These are phyloP conservation scores for Torrubiellomyces zombiae DNA, from an alignment of 2,329 filamentous ascomycete species.

Conservation along the genomic window DNA sequence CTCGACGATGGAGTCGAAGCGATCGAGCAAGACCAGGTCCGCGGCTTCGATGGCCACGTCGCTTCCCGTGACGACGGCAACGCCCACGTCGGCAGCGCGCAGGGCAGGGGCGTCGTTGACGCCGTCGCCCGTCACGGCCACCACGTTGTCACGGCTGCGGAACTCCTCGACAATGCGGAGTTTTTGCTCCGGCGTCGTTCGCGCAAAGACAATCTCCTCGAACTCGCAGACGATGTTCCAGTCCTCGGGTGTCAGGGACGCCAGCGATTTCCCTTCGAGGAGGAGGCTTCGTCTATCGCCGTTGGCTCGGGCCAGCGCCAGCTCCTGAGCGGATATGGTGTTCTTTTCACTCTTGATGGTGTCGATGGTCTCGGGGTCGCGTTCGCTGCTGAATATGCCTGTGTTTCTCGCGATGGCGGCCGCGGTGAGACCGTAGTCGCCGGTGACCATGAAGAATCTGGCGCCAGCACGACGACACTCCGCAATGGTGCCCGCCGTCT, in stretches of 20 bases:
- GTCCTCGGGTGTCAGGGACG: conserved; percentile 30
- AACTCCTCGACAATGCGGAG: conserved; percentile 56
- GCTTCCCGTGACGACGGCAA: conserved; percentile 46
- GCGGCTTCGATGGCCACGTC: conserved; percentile 49
- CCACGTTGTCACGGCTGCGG: conserved; percentile 39
- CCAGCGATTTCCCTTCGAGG: conserved; percentile 40
- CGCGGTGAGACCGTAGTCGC: conserved; percentile 36
- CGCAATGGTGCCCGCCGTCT: conserved; percentile 22
- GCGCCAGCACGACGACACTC: conserved; percentile 27
- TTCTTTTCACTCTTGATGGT: conserved; percentile 7
- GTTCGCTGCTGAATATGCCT: conserved; percentile 39
- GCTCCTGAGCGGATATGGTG: conserved; percentile 4
- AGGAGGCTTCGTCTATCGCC: conserved; percentile 12
- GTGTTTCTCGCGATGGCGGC: conserved; percentile 49
- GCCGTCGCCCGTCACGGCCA: conserved; percentile 59
- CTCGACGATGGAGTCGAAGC: conserved; percentile 54
- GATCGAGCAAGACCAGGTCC: conserved; percentile 52
- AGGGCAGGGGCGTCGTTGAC: conserved; percentile 52
- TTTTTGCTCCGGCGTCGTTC: conserved; percentile 54
- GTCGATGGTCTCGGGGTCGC: conserved; percentile 22
- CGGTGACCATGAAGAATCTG: conserved; percentile 31
- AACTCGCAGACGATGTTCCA: conserved; percentile 31
- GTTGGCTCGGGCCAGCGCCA: conserved; percentile 7
- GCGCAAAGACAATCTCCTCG: conserved; percentile 48
- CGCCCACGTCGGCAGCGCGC: conserved; percentile 51